These are phyloP conservation scores for Barnettozyma wickerhamii DNA, from an alignment of 805 yeast species.

Conservation along the genomic window DNA sequence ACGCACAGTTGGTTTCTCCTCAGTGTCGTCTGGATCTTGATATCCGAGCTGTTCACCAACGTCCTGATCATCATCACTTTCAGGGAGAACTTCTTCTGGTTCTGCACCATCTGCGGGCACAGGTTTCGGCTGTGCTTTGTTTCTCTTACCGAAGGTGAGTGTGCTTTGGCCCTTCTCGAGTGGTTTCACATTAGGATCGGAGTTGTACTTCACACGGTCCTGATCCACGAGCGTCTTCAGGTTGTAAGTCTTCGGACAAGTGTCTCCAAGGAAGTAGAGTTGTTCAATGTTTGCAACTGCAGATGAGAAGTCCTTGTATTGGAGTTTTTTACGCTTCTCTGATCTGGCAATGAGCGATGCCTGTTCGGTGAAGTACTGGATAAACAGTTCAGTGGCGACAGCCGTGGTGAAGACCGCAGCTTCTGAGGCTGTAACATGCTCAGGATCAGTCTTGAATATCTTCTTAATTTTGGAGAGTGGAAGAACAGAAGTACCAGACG, in stretches of 20 bases:
- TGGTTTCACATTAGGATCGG: slow-evolving; percentile 12
- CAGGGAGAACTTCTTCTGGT: too few species aligned
- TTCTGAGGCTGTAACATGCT: slow-evolving; percentile 60
- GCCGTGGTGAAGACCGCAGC: slow-evolving; percentile 72
- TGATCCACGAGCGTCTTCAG: slow-evolving; percentile 43
- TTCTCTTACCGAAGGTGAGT: slow-evolving; percentile 26
- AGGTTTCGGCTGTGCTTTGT: slow-evolving; percentile 5
- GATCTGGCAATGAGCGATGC: slow-evolving; percentile 61
- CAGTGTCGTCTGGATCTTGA: slow-evolving; percentile 9
- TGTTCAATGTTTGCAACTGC: slow-evolving; percentile 59
- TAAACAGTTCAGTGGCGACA: slow-evolving; percentile 72
- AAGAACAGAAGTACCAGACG: slow-evolving; percentile 33
- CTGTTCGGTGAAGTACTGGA: slow-evolving; percentile 66
- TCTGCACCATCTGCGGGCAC: slow-evolving; percentile 17
- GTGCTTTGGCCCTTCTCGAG: slow-evolving; percentile 40
- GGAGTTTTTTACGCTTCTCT: slow-evolving; percentile 64
- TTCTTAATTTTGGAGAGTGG: slow-evolving; percentile 69
- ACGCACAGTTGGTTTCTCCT: not conserved
- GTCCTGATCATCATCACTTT: slow-evolving; percentile 21
- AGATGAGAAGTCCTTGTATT: slow-evolving; percentile 62
- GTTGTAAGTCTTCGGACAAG: slow-evolving; percentile 60
- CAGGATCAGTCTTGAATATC: slow-evolving; percentile 73
- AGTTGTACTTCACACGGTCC: slow-evolving; percentile 31
- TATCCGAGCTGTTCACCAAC: slow-evolving; percentile 17
- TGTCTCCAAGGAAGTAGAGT: slow-evolving; percentile 56